Base-by-base conservation (phyloP, 257 asterid genomes). In the Galeopsis tetrahit region DNA sequence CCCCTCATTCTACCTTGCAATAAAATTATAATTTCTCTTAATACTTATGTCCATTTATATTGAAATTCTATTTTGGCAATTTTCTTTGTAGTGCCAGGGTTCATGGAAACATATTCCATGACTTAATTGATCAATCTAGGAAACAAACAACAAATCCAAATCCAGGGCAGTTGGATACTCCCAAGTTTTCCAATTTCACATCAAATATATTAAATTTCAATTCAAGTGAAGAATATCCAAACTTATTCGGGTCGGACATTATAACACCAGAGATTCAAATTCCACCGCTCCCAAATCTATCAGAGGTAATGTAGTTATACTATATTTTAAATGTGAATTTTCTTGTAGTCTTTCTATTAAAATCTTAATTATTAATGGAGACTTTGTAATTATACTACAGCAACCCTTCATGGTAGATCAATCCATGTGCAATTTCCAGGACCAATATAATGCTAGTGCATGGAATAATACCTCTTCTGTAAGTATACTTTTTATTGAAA, bases 41-140 rank as follows among this genome's bases (percentile, higher is more conserved):
- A 51, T 51, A 0, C 9, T 13, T 14, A 2, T 7, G 21, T 14
- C 31, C 58, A 11, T 14, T 14, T 15, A 0, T 17, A 28, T 57
- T 42, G 1, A 2, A n/a, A 42, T 43, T 5, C 15, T 14, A 31
- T 2, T 66, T 36, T 43, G 33, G 4, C 6, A 10, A 4, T 51
- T 40, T 7, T 65, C 34, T 13, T 40, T 39, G 6, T 4, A 85
- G 85, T 56, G 75, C 77, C 31, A 77, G 55, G 21, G 60, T 69
- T 38, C 80, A 77, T 4, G 85, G 68, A 55, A 59, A 38, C 69
- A 75, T 80, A 33, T 56, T 78, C 7, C 74, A 78, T 40, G 75
- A 76, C 3, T 10, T 82, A 1, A 3, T 68, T 4, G 86, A 74
- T 66, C 81, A 68, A 67, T 7, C 3, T 56, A 42, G 73, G 10